Percentiles rank a stretch among this genome's conserved stretches.
Conservation (phyloP, 2,329 filamentous ascomycete species). For the Clathrospora elynae region DNA sequence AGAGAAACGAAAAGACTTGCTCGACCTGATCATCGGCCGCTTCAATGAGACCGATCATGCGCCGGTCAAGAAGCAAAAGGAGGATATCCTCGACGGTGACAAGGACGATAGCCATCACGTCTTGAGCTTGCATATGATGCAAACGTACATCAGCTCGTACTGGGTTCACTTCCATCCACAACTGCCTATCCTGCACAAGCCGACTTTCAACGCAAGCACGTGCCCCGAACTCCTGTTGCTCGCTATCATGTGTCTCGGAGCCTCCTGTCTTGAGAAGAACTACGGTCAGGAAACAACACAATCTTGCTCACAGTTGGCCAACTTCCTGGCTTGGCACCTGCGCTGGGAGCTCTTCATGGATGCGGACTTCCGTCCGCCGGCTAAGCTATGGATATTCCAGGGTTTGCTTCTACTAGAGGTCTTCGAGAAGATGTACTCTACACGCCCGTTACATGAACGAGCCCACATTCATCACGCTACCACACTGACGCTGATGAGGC, state of each 20-base stretch:
- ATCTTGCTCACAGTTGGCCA: conserved; percentile 80
- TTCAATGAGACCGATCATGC: conserved; percentile 82
- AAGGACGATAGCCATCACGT: conserved; percentile 65
- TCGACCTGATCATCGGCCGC: conserved; percentile 77
- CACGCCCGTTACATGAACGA: conserved; percentile 85
- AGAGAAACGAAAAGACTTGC: conserved; percentile 81
- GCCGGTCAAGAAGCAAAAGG: conserved; percentile 74
- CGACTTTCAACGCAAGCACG: conserved; percentile 86
- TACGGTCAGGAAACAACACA: conserved; percentile 75
- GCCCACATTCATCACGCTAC: conserved; percentile 97
- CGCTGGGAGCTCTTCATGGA: conserved; percentile 96
- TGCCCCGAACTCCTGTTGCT: conserved; percentile 84
- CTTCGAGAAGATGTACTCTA: conserved; percentile 98
- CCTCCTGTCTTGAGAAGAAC: conserved; percentile 82
- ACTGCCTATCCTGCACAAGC: conserved; percentile 90
- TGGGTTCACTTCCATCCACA: conserved; percentile 96
- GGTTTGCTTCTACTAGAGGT: conserved; percentile 85
- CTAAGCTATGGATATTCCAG: conserved; percentile 96
- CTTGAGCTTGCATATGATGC: conserved; percentile 91
- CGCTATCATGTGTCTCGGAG: conserved; percentile 90
- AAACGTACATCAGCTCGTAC: conserved; percentile 84
- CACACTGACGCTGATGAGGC: conserved; percentile 91
- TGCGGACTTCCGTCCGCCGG: conserved; percentile 83
- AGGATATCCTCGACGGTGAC: conserved; percentile 78
- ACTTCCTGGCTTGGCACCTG: conserved; percentile 91